Evolutionary conservation across 495 filamentous ascomycete species (phyloP).

Genomic region (Tetracladium setigerum): DNA sequence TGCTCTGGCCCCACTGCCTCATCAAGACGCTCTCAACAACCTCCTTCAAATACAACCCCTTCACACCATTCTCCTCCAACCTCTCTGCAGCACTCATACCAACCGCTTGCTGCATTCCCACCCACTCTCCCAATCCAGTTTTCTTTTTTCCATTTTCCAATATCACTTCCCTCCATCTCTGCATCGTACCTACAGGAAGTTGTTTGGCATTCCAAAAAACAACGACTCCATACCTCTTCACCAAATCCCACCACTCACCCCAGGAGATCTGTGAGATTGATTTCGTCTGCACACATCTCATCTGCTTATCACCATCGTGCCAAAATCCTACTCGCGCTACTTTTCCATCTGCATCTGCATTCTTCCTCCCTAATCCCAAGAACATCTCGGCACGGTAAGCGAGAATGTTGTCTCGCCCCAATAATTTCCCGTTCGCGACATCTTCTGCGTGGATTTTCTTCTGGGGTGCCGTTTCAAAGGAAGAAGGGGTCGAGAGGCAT

Average conservation of each 20-base stretch:
- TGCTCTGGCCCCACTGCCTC: conserved; percentile 7
- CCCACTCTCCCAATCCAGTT: neutral
- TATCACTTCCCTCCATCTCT: neutral
- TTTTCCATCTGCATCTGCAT: neutral
- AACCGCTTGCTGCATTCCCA: neutral
- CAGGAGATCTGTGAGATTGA: neutral
- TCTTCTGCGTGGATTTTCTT: neutral
- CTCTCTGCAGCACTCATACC: neutral
- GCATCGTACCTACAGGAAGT: neutral
- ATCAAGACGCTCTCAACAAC: conserved; percentile 1
- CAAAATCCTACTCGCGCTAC: no score
- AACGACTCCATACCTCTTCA: conserved; percentile 1
- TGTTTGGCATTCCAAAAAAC: conserved; percentile 4
- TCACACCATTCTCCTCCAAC: neutral
- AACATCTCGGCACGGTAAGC: neutral
- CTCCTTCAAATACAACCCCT: conserved; percentile 3
- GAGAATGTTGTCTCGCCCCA: neutral
- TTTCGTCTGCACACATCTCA: neutral
- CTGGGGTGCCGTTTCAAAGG: no score
- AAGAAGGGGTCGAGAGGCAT: neutral
- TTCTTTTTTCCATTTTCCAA: neutral
- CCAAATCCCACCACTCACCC: neutral
- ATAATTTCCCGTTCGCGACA: neutral
- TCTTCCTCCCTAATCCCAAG: neutral
- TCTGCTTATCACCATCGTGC: neutral